Base-by-base conservation (phyloP, 345 rosid genomes). In the Bruguiera parviflora region DNA sequence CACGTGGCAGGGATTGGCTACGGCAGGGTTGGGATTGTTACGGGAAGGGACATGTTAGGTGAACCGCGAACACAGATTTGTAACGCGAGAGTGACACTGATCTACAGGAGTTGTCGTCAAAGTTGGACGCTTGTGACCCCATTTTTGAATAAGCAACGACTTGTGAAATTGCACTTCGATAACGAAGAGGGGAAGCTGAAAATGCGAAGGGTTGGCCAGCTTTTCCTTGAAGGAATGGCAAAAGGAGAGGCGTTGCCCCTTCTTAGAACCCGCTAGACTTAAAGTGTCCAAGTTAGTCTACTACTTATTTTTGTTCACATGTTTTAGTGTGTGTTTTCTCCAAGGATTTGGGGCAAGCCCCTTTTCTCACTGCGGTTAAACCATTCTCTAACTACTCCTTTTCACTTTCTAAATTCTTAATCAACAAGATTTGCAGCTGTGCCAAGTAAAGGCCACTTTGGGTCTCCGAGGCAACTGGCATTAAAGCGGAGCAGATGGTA, bases 321-420 rank as follows among this genome's bases (percentile, higher is more conserved):
- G 13, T 5, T 5, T 53, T 47, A 0, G 5, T 27, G 1, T 5
- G 59, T 55, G 32, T 49, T 3, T 43, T 43, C 16, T 43, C 49
- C 58, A 51, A 27, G 8, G 28, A 22, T 75, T 72, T 25, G 10
- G n/a, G 64, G 16, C 28, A 75, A 60, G 47, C 73, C 64, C 35
- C 22, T 62, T 77, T 84, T 84, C 83, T 69, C 78, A 52, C 19
- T 68, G 72, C 21, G 64, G 90, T 31, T 86, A 65, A 77, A 75
- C 90, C 66, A 61, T 61, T 15, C 79, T 69, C 77, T 69, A 84
- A 70, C 87, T 31, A 80, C 83, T 55, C 56, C 64, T 51, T 55
- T 65, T 13, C 5, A 43, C 5, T 43, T 60, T 75, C 63, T 31
- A 21, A 24, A 59, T 47, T 52, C 32, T 28, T 31, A 8, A 16